These are phyloP conservation scores for Teunomyces funiuensis DNA, from an alignment of 805 yeast species.

Conservation along the genomic window DNA sequence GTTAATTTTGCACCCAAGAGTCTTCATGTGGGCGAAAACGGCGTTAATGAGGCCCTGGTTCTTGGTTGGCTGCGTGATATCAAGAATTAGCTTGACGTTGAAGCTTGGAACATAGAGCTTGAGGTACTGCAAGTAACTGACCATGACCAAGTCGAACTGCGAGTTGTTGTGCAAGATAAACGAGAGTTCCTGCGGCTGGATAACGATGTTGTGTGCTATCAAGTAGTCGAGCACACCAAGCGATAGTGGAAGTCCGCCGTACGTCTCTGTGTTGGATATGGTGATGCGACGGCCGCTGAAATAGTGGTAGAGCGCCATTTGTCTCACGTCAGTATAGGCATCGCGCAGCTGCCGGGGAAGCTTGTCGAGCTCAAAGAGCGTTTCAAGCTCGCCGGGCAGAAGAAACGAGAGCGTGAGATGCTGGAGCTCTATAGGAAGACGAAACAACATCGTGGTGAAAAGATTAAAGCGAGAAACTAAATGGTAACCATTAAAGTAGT, in stretches of 20 bases:
- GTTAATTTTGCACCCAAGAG: background rate
- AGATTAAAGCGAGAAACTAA: background rate
- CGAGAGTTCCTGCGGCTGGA: conserved; percentile 20
- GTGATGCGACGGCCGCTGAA: background rate
- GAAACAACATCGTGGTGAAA: conserved; percentile 10
- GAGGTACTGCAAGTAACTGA: conserved; percentile 10
- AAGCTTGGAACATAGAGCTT: conserved; percentile 13
- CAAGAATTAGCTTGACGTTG: conserved; percentile 16
- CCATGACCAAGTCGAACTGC: conserved; percentile 5
- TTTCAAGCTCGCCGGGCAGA: conserved; percentile 14
- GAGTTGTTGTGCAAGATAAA: conserved; percentile 15
- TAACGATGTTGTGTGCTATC: conserved; percentile 14
- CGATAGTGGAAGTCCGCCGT: conserved; percentile 5
- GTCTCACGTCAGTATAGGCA: background rate
- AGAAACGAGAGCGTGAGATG: conserved; percentile 14
- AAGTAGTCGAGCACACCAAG: conserved; percentile 18
- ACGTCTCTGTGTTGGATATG: conserved; percentile 1
- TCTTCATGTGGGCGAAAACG: conserved; percentile 5
- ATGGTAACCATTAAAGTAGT: conserved; percentile 3
- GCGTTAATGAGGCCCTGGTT: conserved; percentile 5
- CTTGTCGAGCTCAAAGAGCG: conserved; percentile 11
- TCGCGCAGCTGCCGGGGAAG: background rate
- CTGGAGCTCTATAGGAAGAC: conserved; percentile 19
- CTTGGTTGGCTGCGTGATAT: conserved; percentile 10
- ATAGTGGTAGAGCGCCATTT: conserved; percentile 3